A percentile compares a stretch with the other conserved stretches of the same genome.
Evolutionary conservation across 2,329 filamentous ascomycete species (phyloP).

Genomic region (Exophiala viscosa): DNA sequence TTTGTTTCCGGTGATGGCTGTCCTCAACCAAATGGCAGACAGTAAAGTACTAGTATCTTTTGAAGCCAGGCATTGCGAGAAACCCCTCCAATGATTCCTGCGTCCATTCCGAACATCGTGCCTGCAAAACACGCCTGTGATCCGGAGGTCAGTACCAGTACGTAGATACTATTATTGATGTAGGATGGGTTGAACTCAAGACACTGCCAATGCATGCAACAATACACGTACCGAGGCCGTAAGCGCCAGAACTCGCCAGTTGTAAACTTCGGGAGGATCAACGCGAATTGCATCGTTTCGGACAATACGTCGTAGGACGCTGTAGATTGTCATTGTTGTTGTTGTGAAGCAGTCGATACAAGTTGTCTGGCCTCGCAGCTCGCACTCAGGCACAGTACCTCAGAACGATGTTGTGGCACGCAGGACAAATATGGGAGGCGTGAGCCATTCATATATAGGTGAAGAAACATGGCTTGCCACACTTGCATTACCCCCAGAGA

Average conservation of each 20-base stretch:
- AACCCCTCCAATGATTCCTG: constrained; percentile 63
- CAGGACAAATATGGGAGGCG: neutral
- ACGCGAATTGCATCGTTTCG: constrained; percentile 67
- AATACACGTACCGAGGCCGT: constrained; percentile 51
- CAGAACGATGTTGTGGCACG: neutral
- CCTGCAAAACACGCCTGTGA: constrained; percentile 63
- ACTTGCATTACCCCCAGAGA: neutral
- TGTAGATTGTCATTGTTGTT: neutral
- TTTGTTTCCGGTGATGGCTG: neutral
- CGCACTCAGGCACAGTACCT: neutral
- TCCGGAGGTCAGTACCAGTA: neutral
- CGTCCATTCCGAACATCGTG: constrained; percentile 64
- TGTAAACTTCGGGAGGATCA: constrained; percentile 65
- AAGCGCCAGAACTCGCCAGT: constrained; percentile 63
- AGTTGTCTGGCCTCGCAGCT: neutral
- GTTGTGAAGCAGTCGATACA: neutral
- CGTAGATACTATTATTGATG: too few relatives aligned
- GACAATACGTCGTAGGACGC: constrained; percentile 41
- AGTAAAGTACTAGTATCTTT: neutral
- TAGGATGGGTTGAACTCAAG: too few relatives aligned
- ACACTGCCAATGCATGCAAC: neutral
- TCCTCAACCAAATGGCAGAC: constrained; percentile 29
- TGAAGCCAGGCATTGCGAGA: constrained; percentile 13
- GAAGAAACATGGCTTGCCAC: neutral
- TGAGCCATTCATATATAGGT: neutral